Evolutionary conservation across 306 rosid species (phyloP).

Genomic region (Senna siamea): DNA sequence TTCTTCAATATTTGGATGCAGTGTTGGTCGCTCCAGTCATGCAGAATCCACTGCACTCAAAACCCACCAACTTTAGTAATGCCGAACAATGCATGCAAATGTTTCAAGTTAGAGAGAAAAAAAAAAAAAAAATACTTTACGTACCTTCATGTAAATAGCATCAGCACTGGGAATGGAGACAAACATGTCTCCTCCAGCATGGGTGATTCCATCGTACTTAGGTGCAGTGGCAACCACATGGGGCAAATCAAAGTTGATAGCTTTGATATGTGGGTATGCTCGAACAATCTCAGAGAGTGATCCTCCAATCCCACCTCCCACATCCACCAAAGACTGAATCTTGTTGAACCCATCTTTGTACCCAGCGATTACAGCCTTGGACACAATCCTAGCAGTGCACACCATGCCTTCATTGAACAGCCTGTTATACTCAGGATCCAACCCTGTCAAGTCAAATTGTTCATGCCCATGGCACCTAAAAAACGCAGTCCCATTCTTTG

Average conservation of each 20-base stretch:
- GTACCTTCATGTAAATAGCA: too few relatives aligned
- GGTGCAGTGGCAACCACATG: constrained; percentile 51
- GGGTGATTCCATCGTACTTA: constrained; percentile 38
- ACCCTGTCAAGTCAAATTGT: constrained; percentile 46
- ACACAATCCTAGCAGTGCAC: neutral
- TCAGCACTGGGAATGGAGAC: constrained; percentile 32
- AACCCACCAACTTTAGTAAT: too few relatives aligned
- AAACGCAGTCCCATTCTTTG: constrained; percentile 48
- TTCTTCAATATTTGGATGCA: constrained; percentile 59
- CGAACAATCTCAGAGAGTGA: constrained; percentile 48
- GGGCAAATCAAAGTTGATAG: constrained; percentile 50
- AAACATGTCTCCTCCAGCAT: constrained; percentile 52
- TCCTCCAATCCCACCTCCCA: constrained; percentile 51
- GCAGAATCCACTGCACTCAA: constrained; percentile 79
- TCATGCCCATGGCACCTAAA: constrained; percentile 54
- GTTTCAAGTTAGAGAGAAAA: too few relatives aligned
- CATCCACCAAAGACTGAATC: constrained; percentile 44
- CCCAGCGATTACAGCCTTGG: too few relatives aligned
- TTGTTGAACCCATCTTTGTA: neutral
- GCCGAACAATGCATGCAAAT: too few relatives aligned
- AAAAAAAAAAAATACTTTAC: too few relatives aligned
- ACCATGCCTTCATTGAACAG: neutral
- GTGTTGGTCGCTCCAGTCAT: constrained; percentile 74
- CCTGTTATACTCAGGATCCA: constrained; percentile 39
- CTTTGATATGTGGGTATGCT: constrained; percentile 47